Conservation (phyloP, 306 rosid genomes). For the Vigna nakashimae region DNA sequence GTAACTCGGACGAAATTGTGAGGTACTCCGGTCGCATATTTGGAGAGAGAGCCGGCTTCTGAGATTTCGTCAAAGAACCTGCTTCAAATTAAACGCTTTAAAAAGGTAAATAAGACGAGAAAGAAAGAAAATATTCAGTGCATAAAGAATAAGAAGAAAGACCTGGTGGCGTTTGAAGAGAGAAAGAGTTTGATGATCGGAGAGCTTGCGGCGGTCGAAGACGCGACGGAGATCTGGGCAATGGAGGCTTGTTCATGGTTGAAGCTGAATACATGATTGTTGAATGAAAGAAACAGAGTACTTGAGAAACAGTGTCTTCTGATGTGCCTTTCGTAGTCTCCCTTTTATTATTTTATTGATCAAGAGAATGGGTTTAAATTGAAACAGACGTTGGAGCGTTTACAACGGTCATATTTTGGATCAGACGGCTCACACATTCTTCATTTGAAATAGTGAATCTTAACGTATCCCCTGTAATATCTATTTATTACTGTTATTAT, state of each 20-base stretch:
- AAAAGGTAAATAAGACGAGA: background rate
- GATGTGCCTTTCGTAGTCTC: background rate
- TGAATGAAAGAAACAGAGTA: background rate
- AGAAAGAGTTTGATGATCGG: constrained; percentile 52
- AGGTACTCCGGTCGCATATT: constrained; percentile 72
- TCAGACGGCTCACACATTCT: constrained; percentile 41
- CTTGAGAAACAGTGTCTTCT: too few relatives aligned
- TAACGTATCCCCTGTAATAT: background rate
- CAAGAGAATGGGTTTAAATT: constrained; percentile 38
- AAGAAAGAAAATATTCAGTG: background rate
- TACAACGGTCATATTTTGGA: constrained; percentile 64
- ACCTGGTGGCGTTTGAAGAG: constrained; percentile 79
- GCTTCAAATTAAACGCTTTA: background rate
- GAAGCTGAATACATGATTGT: constrained; percentile 48
- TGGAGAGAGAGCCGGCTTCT: constrained; percentile 47
- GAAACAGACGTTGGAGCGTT: constrained; percentile 39
- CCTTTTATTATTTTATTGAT: constrained; percentile 36
- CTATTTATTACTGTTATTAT: background rate
- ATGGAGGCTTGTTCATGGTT: constrained; percentile 71
- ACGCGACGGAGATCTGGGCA: constrained; percentile 69
- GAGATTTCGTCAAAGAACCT: constrained; percentile 73
- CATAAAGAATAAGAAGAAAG: background rate
- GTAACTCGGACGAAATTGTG: constrained; percentile 72
- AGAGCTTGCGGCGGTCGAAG: constrained; percentile 57
- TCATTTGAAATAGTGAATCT: background rate